Percentiles rank a stretch among this genome's conserved stretches.
These are phyloP conservation scores for Blastocystis sp. DNA, from an alignment of 352 stramenopile species.

Conservation along the genomic window DNA sequence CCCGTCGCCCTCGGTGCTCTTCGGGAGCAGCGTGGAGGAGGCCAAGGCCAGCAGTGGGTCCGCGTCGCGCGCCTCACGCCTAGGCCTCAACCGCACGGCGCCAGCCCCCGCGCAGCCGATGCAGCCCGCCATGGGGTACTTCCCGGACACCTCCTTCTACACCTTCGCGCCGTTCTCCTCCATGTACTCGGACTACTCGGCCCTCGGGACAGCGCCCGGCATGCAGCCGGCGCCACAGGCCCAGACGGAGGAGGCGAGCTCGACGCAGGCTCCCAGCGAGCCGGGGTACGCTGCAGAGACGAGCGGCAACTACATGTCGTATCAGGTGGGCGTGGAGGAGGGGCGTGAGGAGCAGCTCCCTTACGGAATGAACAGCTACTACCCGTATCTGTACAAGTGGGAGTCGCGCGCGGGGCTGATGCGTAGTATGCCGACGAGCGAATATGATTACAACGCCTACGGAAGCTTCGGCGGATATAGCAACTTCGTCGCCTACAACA, in stretches of 20 bases:
- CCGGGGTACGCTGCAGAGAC: not conserved
- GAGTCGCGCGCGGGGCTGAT: not conserved
- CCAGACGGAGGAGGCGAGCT: not conserved
- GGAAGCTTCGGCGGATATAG: not conserved
- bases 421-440: not conserved
- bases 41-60: not conserved
- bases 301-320: not conserved
- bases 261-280: not conserved
- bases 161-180: not conserved
- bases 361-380: not conserved
- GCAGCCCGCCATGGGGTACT: not conserved
- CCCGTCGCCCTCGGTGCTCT: not conserved
- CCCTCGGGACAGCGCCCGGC: not conserved
- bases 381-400: not conserved
- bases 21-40: slow-evolving; percentile 19
- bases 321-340: not conserved
- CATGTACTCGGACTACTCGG: not conserved
- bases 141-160: not conserved
- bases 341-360: not conserved
- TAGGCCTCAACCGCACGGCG: not conserved
- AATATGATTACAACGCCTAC: not conserved
- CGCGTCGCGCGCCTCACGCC: not conserved
- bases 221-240: not conserved
- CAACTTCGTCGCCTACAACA: not conserved
- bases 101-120: not conserved